These are phyloP conservation scores for Citeromyces nyonsensis DNA, from an alignment of 805 yeast species.

Conservation along the genomic window DNA sequence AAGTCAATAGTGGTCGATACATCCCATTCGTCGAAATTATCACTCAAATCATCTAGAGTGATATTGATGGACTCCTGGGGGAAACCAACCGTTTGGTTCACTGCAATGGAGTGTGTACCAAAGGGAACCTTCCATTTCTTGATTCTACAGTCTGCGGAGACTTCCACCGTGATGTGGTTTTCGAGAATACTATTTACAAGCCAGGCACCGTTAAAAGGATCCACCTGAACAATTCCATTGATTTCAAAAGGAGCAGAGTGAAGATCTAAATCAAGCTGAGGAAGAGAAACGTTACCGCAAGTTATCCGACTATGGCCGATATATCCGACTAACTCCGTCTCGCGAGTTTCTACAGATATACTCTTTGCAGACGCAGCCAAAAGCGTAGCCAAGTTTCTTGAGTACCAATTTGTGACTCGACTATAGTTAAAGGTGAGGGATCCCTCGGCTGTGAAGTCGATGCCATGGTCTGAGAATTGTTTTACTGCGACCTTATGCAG, in stretches of 20 bases:
- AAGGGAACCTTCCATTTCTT: too few relatives aligned
- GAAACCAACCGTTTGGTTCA: too few relatives aligned
- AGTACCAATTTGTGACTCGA: conserved; percentile 1
- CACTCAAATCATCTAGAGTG: not conserved
- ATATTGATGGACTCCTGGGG: not conserved
- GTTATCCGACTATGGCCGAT: not conserved
- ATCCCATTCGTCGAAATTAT: conserved; percentile 1
- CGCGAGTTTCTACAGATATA: not conserved
- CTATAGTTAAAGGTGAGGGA: conserved; percentile 2
- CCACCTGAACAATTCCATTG: too few relatives aligned
- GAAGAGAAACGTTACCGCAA: not conserved
- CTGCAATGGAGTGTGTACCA: too few relatives aligned
- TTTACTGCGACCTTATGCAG: not conserved
- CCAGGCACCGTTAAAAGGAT: too few relatives aligned
- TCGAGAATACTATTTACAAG: too few relatives aligned
- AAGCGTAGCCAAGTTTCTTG: conserved; percentile 1
- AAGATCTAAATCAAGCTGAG: not conserved
- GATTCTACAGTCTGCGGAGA: too few relatives aligned
- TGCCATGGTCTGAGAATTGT: conserved; percentile 3
- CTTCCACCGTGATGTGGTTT: too few relatives aligned
- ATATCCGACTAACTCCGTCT: not conserved
- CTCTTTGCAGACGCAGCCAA: conserved; percentile 1
- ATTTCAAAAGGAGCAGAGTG: not conserved
- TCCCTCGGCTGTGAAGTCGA: conserved; percentile 1
- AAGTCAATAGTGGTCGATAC: conserved; percentile 5